Evolutionary conservation across 805 yeast species (phyloP), one percentile per base, ranked within the genome.

Genomic region (Lipomyces oligophaga): DNA sequence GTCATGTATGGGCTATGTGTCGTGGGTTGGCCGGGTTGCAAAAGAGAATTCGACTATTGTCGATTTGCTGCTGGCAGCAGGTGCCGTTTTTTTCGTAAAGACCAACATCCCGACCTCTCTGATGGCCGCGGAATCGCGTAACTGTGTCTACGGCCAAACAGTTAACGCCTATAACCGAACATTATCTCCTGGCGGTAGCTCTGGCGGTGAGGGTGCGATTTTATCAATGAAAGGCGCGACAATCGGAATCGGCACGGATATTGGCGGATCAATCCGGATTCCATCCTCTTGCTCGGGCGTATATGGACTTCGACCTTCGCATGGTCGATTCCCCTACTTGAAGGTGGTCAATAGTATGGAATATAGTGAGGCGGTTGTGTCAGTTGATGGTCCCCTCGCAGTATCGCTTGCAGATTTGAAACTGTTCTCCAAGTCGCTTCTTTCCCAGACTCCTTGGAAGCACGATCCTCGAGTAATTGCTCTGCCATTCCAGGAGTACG

Each of bases 221-320:
- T 53, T 73, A 4, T 70, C 71, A 0, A 47, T 71, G 44, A 62
- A 63, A 48, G 78, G 78, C 4, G 67, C 76, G 5, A 66, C 71
- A 5, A 41, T 76, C 30, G 79, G 80, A 21, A 56, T 76, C 26
- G 78, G 78, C 10, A 66, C 75, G 3, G 81, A 77, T 58, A 72
- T 75, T 43, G 80, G 79, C 34, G 81, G 81, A 18, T 65, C 72
- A 25, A 65, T 77, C 34, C 64, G 81, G 51, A 67, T 69, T 39
- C 81, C 81, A 1, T 68, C 77, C 3, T 62, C 72, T 4, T 67
- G 63, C 54, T 66, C 69, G 30, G 70, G 71, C 38, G 59, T 73
- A 30, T 78, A 69, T 58, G 86, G 85, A 15, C 63, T 81, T 46
- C 74, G 83, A 58, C 84, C 85, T 24, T 68, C 83, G 4, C 68